phyloP scores from a whole-genome alignment of 179 eudicot genomes.

The Actinidia chinensis region DNA sequence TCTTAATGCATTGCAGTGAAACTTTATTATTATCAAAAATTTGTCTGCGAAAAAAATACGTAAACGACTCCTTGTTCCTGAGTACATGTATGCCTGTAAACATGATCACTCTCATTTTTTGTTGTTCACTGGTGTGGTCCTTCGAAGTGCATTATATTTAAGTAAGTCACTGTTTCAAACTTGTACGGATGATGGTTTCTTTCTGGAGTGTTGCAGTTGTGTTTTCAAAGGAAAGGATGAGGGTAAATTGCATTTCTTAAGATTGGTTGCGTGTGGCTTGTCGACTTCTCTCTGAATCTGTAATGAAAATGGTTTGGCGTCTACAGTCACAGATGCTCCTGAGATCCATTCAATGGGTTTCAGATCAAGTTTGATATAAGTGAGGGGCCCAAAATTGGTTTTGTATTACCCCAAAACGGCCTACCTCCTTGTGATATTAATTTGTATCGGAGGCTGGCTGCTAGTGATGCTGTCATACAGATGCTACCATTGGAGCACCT shows the following conservation, averaged over 20 bases:
- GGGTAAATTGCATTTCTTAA: not conserved
- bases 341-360: conserved; percentile 96
- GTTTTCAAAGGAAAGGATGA: not conserved
- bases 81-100: too few species aligned
- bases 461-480: conserved; percentile 36
- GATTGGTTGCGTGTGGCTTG: not conserved
- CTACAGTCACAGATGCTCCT: conserved; percentile 93
- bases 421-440: conserved; percentile 76
- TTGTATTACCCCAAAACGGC: conserved; percentile 81
- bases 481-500: conserved; percentile 66
- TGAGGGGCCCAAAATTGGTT: conserved; percentile 96
- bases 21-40: too few species aligned
- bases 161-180: not conserved
- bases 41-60: too few species aligned
- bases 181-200: not conserved
- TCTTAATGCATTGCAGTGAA: too few species aligned
- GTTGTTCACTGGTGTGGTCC: too few species aligned
- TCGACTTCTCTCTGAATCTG: not conserved
- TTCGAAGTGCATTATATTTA: conserved; percentile 6
- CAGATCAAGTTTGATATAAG: conserved; percentile 91
- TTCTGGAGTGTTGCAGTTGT: not conserved
- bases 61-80: too few species aligned
- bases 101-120: too few species aligned
- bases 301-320: conserved; percentile 11
- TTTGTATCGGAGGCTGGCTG: conserved; percentile 45